Evolutionary conservation across 495 filamentous ascomycete genomes (phyloP).

Genomic region (Jackrogersella minutella): DNA sequence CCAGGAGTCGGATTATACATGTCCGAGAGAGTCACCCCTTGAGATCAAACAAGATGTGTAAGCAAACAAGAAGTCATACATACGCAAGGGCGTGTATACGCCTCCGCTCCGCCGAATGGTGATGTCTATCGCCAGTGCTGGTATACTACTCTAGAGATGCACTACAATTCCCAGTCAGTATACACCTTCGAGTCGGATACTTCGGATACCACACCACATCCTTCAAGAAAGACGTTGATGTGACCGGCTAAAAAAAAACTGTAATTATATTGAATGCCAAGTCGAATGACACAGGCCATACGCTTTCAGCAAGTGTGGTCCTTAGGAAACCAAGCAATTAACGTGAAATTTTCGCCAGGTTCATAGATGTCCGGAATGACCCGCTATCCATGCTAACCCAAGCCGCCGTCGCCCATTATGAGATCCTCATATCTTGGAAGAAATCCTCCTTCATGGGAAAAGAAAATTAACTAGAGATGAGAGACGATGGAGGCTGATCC

Average conservation of each 20-base stretch:
- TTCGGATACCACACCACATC: too few species aligned
- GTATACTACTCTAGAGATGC: not conserved
- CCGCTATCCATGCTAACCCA: not conserved
- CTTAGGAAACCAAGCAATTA: too few species aligned
- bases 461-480: too few species aligned
- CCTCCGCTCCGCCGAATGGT: slow-evolving; percentile 10
- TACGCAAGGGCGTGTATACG: not conserved
- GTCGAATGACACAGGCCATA: not conserved
- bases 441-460: too few species aligned
- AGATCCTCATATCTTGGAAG: not conserved
- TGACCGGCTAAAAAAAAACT: slow-evolving; percentile 11
- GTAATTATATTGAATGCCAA: not conserved
- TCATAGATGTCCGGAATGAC: too few species aligned
- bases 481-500: too few species aligned
- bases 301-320: too few species aligned
- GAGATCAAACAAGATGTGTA: too few species aligned
- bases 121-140: not conserved
- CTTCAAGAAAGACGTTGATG: not conserved
- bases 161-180: not conserved
- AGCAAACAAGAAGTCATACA: not conserved
- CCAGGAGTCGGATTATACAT: slow-evolving; percentile 14
- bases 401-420: not conserved
- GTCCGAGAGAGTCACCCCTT: not conserved
- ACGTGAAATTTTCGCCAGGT: too few species aligned
- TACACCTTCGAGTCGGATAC: not conserved